Conservation (phyloP, 2,329 filamentous ascomycete species). For the Chaetomium strumarium region DNA sequence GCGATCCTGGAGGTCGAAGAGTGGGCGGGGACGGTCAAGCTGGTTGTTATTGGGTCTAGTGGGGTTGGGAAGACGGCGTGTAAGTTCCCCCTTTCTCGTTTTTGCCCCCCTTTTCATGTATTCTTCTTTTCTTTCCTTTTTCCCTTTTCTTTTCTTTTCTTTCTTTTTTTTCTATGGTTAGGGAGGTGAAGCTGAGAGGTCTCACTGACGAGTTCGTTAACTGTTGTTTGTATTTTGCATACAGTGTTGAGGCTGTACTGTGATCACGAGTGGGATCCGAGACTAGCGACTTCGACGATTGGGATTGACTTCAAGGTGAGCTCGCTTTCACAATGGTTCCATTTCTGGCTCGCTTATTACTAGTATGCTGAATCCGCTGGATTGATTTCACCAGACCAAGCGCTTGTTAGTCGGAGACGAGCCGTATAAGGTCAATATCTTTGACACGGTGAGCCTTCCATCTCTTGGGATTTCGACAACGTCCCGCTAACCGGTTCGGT, state of each 20-base stretch:
- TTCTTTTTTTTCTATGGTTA: neutral
- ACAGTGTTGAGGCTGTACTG: constrained; percentile 50
- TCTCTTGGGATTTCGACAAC: too few relatives aligned
- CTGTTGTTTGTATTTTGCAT: neutral
- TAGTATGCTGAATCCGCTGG: neutral
- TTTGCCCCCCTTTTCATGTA: too few relatives aligned
- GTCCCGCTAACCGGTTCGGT: neutral
- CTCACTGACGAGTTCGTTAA: neutral
- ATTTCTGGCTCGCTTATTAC: neutral
- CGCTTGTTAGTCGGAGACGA: constrained; percentile 23
- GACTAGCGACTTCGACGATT: constrained; percentile 48
- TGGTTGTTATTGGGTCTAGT: constrained; percentile 50
- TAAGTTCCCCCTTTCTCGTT: too few relatives aligned
- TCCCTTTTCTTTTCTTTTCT: neutral
- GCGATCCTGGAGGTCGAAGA: neutral
- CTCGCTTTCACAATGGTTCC: neutral
- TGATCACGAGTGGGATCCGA: constrained; percentile 52
- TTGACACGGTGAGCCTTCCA: constrained; percentile 40
- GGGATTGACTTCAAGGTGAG: constrained; percentile 51
- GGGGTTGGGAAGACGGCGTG: constrained; percentile 51
- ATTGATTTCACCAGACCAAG: neutral
- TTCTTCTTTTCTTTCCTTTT: constrained; percentile 3
- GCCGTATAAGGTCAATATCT: constrained; percentile 47
- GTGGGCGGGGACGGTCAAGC: constrained; percentile 38
- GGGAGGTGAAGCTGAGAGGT: neutral